phyloP scores from a whole-genome alignment of 1,139 yeast species.

The Debaryomyces coudertii region DNA sequence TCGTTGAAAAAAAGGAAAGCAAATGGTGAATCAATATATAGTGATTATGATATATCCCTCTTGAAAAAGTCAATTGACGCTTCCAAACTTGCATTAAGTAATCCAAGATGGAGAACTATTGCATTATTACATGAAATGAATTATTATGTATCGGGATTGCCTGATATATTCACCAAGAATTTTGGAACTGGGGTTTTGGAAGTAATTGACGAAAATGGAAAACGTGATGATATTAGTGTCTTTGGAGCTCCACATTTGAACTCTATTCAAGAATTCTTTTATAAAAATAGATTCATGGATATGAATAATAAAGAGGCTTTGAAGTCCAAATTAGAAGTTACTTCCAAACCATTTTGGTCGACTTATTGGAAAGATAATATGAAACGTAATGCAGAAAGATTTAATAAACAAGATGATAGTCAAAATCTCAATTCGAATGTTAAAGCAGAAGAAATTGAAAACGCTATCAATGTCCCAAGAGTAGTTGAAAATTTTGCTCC shows the following conservation, averaged over 20 bases:
- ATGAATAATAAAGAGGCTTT: slow-evolving; percentile 30
- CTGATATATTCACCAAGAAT: slow-evolving; percentile 37
- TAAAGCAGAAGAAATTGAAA: slow-evolving; percentile 18
- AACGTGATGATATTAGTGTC: slow-evolving; percentile 36
- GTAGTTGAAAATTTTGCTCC: slow-evolving; percentile 12
- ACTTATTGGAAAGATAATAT: slow-evolving; percentile 51
- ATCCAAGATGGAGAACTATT: slow-evolving; percentile 58
- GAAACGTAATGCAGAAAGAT: slow-evolving; percentile 35
- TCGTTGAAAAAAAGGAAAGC: slow-evolving; percentile 41
- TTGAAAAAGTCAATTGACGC: slow-evolving; percentile 44
- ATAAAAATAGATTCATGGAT: slow-evolving; percentile 50
- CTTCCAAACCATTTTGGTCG: slow-evolving; percentile 52
- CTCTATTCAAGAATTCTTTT: slow-evolving; percentile 54
- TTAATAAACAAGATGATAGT: slow-evolving; percentile 31
- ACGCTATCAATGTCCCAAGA: slow-evolving; percentile 19
- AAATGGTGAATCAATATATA: slow-evolving; percentile 32
- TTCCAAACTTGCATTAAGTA: slow-evolving; percentile 52
- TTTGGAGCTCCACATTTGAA: slow-evolving; percentile 66
- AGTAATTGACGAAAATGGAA: slow-evolving; percentile 16
- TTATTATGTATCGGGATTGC: slow-evolving; percentile 50
- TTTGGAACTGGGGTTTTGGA: slow-evolving; percentile 48
- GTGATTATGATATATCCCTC: slow-evolving; percentile 38
- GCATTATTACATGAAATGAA: slow-evolving; percentile 67
- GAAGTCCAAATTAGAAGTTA: slow-evolving; percentile 29
- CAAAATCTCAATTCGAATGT: slow-evolving; percentile 22